Percentiles rank a stretch among this genome's conserved stretches.
Evolutionary conservation across 2,329 filamentous ascomycete genomes (phyloP).

Genomic region (Phialemonium atrogriseum): DNA sequence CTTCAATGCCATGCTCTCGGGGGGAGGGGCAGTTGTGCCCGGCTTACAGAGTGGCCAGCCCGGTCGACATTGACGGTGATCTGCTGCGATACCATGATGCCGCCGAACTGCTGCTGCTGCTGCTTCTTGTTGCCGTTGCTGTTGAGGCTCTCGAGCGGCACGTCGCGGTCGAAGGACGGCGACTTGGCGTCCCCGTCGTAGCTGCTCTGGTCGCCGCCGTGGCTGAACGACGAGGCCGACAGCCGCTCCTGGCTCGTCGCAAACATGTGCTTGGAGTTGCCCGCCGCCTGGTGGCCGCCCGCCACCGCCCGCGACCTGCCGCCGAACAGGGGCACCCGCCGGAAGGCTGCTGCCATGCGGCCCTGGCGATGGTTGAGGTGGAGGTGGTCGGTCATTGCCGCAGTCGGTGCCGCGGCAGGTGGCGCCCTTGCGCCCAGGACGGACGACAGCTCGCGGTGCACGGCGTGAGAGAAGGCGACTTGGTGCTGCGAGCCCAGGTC

Average conservation of each 20-base stretch:
- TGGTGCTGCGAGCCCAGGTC: slow-evolving; percentile 46
- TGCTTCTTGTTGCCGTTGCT: slow-evolving; percentile 5
- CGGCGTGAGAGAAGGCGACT: slow-evolving; percentile 49
- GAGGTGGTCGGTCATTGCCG: too few species aligned
- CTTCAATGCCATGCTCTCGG: slow-evolving; percentile 11
- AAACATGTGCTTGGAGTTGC: too few species aligned
- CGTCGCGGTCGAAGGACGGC: too few species aligned
- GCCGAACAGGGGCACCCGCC: too few species aligned
- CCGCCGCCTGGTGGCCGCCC: too few species aligned
- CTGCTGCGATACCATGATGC: slow-evolving; percentile 56
- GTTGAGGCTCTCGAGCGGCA: slow-evolving; percentile 8
- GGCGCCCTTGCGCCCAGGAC: slow-evolving; percentile 25
- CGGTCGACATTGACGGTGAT: slow-evolving; percentile 44
- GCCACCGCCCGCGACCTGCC: too few species aligned
- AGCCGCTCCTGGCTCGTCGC: too few species aligned
- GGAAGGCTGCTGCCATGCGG: too few species aligned
- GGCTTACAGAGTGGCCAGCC: too few species aligned
- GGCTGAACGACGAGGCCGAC: too few species aligned
- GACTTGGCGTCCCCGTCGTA: slow-evolving; percentile 6
- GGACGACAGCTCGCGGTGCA: slow-evolving; percentile 53
- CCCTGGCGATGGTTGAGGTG: too few species aligned
- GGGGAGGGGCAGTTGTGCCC: slow-evolving; percentile 3
- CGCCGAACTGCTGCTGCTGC: slow-evolving; percentile 28
- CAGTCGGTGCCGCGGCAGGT: slow-evolving; percentile 5
- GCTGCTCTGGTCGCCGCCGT: slow-evolving; percentile 8